Conservation (phyloP, 2,329 filamentous ascomycete species). For the Trichoderma sp. region DNA sequence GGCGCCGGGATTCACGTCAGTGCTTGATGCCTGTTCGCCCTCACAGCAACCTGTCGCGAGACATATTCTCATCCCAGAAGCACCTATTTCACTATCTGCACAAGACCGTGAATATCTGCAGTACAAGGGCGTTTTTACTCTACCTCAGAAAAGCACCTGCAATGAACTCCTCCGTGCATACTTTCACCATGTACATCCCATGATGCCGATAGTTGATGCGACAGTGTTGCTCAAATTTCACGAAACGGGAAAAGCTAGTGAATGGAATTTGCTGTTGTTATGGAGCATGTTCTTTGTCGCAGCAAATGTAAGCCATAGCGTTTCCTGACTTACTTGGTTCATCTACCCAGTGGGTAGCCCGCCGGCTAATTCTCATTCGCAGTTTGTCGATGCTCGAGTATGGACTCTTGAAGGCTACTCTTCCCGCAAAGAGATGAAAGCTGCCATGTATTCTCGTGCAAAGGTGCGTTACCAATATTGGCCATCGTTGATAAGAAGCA, state of each 20-base stretch:
- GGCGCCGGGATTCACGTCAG: neutral
- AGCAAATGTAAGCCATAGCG: neutral
- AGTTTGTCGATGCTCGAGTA: constrained; percentile 1
- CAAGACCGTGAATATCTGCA: neutral
- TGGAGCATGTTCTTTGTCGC: constrained; percentile 17
- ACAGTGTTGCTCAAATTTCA: neutral
- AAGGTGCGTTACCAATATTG: neutral
- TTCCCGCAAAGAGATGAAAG: constrained; percentile 10
- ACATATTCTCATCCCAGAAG: neutral
- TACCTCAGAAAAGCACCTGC: neutral
- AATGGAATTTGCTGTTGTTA: neutral
- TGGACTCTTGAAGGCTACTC: neutral
- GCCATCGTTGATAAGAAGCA: neutral
- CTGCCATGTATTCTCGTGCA: constrained; percentile 6
- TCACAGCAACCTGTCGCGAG: neutral
- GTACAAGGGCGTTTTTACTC: neutral
- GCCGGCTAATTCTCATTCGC: neutral
- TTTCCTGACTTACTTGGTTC: neutral
- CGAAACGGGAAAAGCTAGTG: neutral
- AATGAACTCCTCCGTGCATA: constrained; percentile 1
- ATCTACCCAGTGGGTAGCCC: neutral
- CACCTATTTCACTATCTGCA: neutral
- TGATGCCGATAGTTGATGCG: constrained; percentile 11
- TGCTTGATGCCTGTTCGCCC: neutral
- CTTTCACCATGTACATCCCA: constrained; percentile 11